phyloP scores from a whole-genome alignment of 768 basidiomycete genomes.

The Boletus coccyginus region DNA sequence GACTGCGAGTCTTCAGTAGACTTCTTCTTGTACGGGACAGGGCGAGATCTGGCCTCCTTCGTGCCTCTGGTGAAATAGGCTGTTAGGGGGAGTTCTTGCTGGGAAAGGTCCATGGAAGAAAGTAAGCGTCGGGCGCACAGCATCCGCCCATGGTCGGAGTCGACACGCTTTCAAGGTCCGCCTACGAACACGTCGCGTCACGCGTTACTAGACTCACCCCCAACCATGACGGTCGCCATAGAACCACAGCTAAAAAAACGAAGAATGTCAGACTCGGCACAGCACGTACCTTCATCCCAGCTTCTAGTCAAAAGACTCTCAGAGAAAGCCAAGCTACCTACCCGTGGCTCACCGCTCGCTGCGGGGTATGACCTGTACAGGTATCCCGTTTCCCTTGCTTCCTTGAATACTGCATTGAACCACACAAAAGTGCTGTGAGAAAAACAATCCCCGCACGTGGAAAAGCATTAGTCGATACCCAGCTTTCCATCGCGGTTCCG shows the following conservation, averaged over 20 bases:
- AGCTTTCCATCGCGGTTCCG: conserved; percentile 92
- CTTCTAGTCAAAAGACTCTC: conserved; percentile 86
- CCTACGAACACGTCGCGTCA: conserved; percentile 20
- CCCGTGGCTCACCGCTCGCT: conserved; percentile 78
- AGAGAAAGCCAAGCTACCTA: conserved; percentile 78
- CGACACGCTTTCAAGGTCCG: conserved; percentile 39
- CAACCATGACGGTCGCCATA: conserved; percentile 21
- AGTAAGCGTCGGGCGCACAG: too few relatives aligned
- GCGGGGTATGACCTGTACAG: conserved; percentile 97
- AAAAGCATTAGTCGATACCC: conserved; percentile 89
- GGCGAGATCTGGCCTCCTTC: conserved; percentile 9
- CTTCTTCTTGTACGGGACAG: conserved; percentile 2
- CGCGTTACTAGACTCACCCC: not conserved
- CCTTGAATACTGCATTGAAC: conserved; percentile 1
- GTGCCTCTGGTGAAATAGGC: conserved; percentile 21
- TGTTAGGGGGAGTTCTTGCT: conserved; percentile 33
- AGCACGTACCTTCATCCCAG: conserved; percentile 39
- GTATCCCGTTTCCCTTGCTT: conserved; percentile 36
- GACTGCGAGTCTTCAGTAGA: not conserved
- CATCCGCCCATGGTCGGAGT: conserved; percentile 29
- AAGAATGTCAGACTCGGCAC: conserved; percentile 48
- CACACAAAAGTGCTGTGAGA: conserved; percentile 65
- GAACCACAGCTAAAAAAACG: conserved; percentile 53
- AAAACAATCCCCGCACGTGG: conserved; percentile 85
- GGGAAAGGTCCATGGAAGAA: conserved; percentile 30